These are phyloP conservation scores for Rhododendron ferrugineum DNA, from an alignment of 148 eudicot genomes.

Conservation along the genomic window DNA sequence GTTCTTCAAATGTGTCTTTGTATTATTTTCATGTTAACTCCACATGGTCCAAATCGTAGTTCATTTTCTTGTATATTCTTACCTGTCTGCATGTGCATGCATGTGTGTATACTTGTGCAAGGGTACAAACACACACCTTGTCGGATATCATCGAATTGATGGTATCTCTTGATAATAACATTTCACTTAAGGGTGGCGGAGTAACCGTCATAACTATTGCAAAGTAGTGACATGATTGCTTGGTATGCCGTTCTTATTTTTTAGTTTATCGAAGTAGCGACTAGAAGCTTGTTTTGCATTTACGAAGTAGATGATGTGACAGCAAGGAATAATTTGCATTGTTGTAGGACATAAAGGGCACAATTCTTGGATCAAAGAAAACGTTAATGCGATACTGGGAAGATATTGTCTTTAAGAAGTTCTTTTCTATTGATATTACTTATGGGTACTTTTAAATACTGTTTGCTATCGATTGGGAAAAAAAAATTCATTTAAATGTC, in stretches of 20 bases:
- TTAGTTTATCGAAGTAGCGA: neutral
- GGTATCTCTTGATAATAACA: neutral
- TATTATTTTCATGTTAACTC: neutral
- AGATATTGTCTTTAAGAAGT: neutral
- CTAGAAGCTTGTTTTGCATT: neutral
- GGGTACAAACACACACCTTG: neutral
- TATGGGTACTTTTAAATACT: neutral
- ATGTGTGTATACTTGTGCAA: neutral
- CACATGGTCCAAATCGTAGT: neutral
- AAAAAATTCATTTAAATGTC: neutral
- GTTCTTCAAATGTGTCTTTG: neutral
- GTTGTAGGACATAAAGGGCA: neutral
- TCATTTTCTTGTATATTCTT: neutral
- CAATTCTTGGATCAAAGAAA: neutral
- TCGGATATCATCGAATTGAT: neutral
- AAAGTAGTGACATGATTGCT: neutral
- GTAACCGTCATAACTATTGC: neutral
- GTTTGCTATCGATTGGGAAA: neutral
- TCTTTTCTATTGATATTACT: neutral
- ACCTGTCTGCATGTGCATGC: neutral
- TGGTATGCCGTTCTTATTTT: neutral
- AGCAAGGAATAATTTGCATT: neutral
- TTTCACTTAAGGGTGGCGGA: neutral
- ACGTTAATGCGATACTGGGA: too few species aligned
- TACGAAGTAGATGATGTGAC: neutral